Evolutionary conservation across 2,329 filamentous ascomycete genomes (phyloP).

Genomic region (Teratosphaeria viscida): DNA sequence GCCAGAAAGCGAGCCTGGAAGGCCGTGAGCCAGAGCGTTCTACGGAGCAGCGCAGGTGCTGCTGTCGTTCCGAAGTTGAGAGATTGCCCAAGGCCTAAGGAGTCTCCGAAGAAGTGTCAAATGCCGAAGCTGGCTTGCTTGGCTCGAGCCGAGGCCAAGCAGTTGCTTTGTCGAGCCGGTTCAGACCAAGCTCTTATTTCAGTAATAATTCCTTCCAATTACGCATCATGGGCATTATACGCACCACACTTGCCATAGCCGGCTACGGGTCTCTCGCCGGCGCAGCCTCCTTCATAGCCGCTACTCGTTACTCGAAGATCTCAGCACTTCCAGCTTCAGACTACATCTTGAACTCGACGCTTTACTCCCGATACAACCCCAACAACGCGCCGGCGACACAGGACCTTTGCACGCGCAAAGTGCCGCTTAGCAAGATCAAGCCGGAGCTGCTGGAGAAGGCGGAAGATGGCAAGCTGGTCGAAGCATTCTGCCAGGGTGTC

Average conservation of each 20-base stretch:
- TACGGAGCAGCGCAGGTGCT: no score
- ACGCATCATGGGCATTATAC: conserved; percentile 22
- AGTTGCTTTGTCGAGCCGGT: neutral
- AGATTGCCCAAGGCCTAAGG: no score
- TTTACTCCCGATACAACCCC: conserved; percentile 52
- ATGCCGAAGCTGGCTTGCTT: neutral
- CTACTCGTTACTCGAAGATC: conserved; percentile 46
- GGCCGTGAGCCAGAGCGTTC: no score
- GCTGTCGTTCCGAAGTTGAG: no score
- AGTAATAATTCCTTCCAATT: neutral
- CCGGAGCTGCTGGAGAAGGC: conserved; percentile 49
- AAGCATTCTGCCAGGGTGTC: conserved; percentile 57
- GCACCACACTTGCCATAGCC: conserved; percentile 19
- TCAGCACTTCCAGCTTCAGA: conserved; percentile 51
- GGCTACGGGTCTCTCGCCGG: conserved; percentile 32
- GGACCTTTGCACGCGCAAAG: conserved; percentile 53
- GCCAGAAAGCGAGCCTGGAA: neutral
- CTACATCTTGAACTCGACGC: conserved; percentile 48
- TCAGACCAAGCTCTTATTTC: neutral
- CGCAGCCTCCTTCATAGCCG: conserved; percentile 41
- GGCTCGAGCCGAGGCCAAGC: neutral
- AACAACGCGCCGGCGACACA: conserved; percentile 51
- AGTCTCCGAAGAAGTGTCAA: neutral
- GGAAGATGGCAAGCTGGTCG: conserved; percentile 45
- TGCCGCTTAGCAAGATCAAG: conserved; percentile 53